Evolutionary conservation across 2,329 filamentous ascomycete genomes (phyloP).

Genomic region (Elsinoe fawcettii): DNA sequence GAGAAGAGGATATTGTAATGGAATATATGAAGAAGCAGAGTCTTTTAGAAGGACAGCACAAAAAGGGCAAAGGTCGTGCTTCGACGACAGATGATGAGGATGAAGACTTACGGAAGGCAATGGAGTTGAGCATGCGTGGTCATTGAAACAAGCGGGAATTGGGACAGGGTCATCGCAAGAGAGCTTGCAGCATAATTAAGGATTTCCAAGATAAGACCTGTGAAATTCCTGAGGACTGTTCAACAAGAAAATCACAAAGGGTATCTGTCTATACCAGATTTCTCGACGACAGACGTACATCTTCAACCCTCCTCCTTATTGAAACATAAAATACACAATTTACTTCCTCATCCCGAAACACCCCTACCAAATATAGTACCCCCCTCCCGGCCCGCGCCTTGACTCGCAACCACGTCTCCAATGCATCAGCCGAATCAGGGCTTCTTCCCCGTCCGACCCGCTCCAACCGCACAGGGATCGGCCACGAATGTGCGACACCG

Average conservation of each 20-base stretch:
- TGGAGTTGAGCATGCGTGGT: slow-evolving; percentile 48
- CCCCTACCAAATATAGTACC: too few species aligned
- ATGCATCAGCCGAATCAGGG: neutral
- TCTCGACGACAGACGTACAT: too few species aligned
- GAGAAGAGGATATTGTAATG: slow-evolving; percentile 17
- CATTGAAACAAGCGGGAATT: neutral
- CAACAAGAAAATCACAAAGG: too few species aligned
- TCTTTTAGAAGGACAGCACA: slow-evolving; percentile 14
- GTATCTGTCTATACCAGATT: too few species aligned
- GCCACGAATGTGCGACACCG: neutral
- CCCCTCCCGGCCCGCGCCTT: too few species aligned
- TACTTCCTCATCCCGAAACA: too few species aligned
- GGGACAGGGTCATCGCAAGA: too few species aligned
- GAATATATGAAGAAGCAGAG: slow-evolving; percentile 16
- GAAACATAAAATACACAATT: too few species aligned
- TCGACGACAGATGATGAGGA: slow-evolving; percentile 20
- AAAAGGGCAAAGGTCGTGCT: neutral
- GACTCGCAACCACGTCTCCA: neutral
- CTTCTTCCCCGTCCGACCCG: neutral
- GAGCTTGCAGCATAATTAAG: too few species aligned
- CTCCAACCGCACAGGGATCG: neutral
- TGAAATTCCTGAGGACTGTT: too few species aligned
- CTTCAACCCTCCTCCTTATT: too few species aligned
- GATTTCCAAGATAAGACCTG: too few species aligned
- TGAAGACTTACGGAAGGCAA: slow-evolving; percentile 49